A percentile compares a stretch with the other conserved stretches of the same genome.
These are phyloP conservation scores for Epichloe gansuensis DNA, from an alignment of 2,329 filamentous ascomycete genomes.

Conservation along the genomic window DNA sequence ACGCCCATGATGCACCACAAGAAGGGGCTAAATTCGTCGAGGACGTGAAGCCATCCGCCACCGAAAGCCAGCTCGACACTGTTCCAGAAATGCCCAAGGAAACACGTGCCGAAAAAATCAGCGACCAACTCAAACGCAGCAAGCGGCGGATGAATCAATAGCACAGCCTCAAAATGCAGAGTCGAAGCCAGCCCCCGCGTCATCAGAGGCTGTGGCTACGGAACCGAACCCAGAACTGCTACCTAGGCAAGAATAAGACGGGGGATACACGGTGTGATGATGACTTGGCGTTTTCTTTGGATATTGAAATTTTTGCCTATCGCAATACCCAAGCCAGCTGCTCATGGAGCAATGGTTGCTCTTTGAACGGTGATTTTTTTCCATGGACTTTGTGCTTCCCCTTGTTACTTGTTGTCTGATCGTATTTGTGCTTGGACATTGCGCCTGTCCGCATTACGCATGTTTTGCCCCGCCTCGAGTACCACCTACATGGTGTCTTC, in stretches of 20 bases:
- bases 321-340: background rate
- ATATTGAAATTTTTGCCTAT: background rate
- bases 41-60: background rate
- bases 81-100: slow-evolving; percentile 1
- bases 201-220: background rate
- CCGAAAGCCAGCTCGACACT: background rate
- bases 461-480: background rate
- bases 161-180: background rate
- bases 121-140: background rate
- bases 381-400: background rate
- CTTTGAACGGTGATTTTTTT: background rate
- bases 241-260: background rate
- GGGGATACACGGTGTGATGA: background rate
- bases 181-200: background rate
- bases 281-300: background rate
- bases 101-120: background rate
- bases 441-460: background rate
- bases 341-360: background rate
- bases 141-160: background rate
- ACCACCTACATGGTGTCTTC: no score
- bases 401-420: background rate
- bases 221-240: background rate
- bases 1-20: background rate
- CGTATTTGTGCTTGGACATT: background rate
- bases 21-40: background rate